A percentile compares a stretch with the other conserved stretches of the same genome.
phyloP scores from a whole-genome alignment of 495 filamentous ascomycete species.

The Chaetomium tenue region DNA sequence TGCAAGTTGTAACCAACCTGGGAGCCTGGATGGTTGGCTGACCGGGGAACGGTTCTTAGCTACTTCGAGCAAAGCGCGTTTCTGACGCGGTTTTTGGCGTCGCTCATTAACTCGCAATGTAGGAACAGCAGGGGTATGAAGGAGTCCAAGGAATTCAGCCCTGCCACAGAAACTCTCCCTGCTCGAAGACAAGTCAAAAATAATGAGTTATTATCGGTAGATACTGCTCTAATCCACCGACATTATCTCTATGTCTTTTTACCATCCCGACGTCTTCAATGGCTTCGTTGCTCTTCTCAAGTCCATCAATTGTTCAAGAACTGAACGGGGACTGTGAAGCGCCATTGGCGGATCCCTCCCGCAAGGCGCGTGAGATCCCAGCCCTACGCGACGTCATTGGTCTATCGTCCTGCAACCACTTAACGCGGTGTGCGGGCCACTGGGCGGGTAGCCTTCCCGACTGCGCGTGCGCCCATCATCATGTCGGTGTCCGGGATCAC shows the following conservation, averaged over 20 bases:
- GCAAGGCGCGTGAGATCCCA: constrained; percentile 11
- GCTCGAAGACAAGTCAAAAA: neutral
- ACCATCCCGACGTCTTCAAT: neutral
- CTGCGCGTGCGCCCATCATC: neutral
- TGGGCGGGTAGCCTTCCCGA: constrained; percentile 11
- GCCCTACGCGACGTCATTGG: constrained; percentile 22
- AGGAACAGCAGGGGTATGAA: neutral
- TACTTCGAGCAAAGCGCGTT: constrained; percentile 21
- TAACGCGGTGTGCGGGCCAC: neutral
- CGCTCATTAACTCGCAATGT: constrained; percentile 23
- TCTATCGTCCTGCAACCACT: constrained; percentile 21
- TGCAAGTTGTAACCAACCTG: constrained; percentile 14
- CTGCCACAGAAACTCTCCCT: neutral
- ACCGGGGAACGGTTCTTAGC: constrained; percentile 16
- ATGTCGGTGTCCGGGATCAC: neutral
- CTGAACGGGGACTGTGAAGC: neutral
- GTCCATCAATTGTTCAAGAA: neutral
- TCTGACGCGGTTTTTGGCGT: constrained; percentile 33
- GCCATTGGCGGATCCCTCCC: constrained; percentile 1
- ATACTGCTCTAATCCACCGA: neutral
- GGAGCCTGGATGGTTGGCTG: constrained; percentile 22
- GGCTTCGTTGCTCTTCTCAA: neutral
- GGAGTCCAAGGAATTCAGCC: neutral
- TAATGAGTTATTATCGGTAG: too few relatives aligned
- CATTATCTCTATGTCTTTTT: neutral